Evolutionary conservation across 345 rosid species (phyloP).

Genomic region (Rhizophora apiculata): DNA sequence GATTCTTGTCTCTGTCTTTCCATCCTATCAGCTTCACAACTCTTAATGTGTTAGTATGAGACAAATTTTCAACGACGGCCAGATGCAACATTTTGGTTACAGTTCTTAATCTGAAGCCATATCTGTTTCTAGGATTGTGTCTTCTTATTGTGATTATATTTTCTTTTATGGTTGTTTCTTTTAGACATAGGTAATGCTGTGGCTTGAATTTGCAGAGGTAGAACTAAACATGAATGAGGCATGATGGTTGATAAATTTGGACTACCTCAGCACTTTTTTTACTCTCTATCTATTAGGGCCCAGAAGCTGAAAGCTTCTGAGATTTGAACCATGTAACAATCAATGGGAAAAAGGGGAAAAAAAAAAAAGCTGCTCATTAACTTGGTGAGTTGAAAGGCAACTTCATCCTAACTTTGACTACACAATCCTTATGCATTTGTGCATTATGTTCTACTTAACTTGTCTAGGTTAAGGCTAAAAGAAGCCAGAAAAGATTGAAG

Average conservation of each 20-base stretch:
- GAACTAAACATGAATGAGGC: neutral
- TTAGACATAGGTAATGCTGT: too few species aligned
- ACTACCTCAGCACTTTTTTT: neutral
- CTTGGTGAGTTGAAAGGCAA: neutral
- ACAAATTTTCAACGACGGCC: neutral
- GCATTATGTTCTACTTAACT: neutral
- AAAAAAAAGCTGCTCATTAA: neutral
- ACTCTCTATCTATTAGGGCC: neutral
- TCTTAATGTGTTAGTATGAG: conserved; percentile 24
- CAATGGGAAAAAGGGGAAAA: neutral
- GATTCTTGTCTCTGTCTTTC: conserved; percentile 85
- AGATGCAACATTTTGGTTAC: neutral
- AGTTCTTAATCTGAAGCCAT: neutral
- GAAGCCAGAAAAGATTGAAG: neutral
- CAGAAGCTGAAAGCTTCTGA: neutral
- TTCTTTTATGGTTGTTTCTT: too few species aligned
- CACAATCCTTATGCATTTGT: neutral
- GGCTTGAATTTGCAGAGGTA: too few species aligned
- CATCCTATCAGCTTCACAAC: conserved; percentile 81
- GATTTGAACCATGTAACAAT: neutral
- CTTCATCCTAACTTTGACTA: neutral
- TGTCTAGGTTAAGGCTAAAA: neutral
- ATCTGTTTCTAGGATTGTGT: too few species aligned
- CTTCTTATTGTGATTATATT: too few species aligned
- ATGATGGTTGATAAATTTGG: neutral